These are phyloP conservation scores for Solanum pinnatisectum DNA, from an alignment of 257 asterid genomes.

Conservation along the genomic window DNA sequence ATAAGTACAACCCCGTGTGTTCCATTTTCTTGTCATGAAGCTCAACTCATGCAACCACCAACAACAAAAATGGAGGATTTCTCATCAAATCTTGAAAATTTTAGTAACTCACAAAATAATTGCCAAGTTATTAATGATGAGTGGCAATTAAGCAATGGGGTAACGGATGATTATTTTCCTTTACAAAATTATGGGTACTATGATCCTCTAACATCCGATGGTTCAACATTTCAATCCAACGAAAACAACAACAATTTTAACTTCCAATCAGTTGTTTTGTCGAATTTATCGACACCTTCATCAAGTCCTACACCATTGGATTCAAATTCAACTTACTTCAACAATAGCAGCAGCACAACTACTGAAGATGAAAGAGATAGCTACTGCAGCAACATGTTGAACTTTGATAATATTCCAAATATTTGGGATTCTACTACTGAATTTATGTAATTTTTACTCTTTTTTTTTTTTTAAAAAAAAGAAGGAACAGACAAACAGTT, in stretches of 20 bases:
- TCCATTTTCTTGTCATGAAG: slow-evolving; percentile 9
- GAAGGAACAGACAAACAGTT: not conserved
- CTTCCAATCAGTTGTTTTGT: slow-evolving; percentile 46
- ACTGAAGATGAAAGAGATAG: slow-evolving; percentile 58
- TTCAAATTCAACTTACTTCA: slow-evolving; percentile 30
- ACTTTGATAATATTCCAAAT: slow-evolving; percentile 50
- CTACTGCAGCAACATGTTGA: slow-evolving; percentile 50
- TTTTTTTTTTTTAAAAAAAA: not conserved
- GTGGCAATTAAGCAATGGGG: slow-evolving; percentile 26
- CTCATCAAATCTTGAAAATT: slow-evolving; percentile 13
- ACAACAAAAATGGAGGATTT: slow-evolving; percentile 11
- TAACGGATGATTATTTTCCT: slow-evolving; percentile 24
- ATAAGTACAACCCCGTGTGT: not conserved
- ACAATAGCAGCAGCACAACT: slow-evolving; percentile 17
- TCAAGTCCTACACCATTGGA: slow-evolving; percentile 48
- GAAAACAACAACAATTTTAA: slow-evolving; percentile 26
- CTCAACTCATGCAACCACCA: slow-evolving; percentile 34
- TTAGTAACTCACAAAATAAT: slow-evolving; percentile 10
- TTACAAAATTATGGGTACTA: slow-evolving; percentile 25
- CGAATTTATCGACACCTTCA: slow-evolving; percentile 59
- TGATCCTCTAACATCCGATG: slow-evolving; percentile 33
- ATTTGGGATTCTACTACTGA: slow-evolving; percentile 37
- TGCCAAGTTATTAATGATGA: slow-evolving; percentile 21
- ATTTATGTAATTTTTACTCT: slow-evolving; percentile 27
- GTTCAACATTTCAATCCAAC: slow-evolving; percentile 40